Conservation (phyloP, 1,284 basidiomycete genomes). For the Puccinia coronata region DNA sequence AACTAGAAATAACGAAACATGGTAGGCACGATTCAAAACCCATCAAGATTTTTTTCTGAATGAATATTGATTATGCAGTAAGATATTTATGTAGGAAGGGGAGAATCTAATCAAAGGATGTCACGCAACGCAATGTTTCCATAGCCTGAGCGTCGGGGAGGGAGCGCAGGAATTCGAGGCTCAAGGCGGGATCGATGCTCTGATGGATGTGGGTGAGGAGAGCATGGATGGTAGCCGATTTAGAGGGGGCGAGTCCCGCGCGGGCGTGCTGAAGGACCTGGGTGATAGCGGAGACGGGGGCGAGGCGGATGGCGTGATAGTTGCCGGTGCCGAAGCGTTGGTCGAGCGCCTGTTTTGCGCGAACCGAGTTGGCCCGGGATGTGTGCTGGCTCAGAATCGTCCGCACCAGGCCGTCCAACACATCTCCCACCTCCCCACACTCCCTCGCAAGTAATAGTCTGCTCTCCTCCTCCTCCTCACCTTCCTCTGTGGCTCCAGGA, state of each 20-base stretch:
- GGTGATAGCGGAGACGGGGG: constrained; percentile 64
- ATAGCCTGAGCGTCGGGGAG: constrained; percentile 68
- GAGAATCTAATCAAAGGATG: background rate
- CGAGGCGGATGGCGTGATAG: constrained; percentile 67
- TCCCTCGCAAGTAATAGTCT: constrained; percentile 53
- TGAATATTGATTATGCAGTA: constrained; percentile 52
- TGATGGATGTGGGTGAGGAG: constrained; percentile 51
- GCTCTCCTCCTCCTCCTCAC: constrained; percentile 51
- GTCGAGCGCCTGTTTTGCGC: constrained; percentile 68
- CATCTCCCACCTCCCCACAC: constrained; percentile 60
- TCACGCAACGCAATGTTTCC: constrained; percentile 60
- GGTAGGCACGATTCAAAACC: background rate
- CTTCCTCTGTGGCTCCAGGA: background rate
- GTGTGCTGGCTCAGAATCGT: constrained; percentile 77
- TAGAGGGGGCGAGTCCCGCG: constrained; percentile 74
- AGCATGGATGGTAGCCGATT: constrained; percentile 66
- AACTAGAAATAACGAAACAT: constrained; percentile 56
- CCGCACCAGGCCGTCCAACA: constrained; percentile 71
- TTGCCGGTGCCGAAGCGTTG: constrained; percentile 66
- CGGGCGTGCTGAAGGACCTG: constrained; percentile 65
- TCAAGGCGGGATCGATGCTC: constrained; percentile 52
- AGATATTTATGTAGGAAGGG: no score
- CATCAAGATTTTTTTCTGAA: background rate
- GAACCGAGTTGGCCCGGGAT: constrained; percentile 66
- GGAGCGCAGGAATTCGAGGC: constrained; percentile 56